Evolutionary conservation across 75 land plant species (phyloP).

Genomic region (Cryptomeria japonica): DNA sequence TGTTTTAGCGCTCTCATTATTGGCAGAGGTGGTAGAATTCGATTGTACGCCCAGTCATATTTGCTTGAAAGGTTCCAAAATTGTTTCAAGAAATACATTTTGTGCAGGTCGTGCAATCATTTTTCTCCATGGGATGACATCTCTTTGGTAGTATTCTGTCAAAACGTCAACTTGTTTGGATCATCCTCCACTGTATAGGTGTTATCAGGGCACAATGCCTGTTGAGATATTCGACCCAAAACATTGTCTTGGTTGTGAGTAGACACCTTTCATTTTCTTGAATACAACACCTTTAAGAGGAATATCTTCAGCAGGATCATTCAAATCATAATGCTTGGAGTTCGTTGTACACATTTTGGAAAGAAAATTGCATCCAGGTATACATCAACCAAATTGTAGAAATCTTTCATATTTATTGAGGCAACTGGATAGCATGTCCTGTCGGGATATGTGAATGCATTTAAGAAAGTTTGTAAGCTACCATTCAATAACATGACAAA

Average conservation of each 20-base stretch:
- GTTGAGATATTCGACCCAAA: constrained; percentile 78
- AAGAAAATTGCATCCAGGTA: constrained; percentile 97
- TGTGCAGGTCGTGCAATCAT: too few species aligned
- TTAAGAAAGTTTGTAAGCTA: constrained; percentile 90
- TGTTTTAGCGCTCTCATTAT: too few species aligned
- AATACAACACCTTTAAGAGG: constrained; percentile 97
- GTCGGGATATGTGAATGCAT: constrained; percentile 99
- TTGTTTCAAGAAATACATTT: too few species aligned
- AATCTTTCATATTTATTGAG: constrained; percentile 85
- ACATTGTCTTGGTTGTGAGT: constrained; percentile 97
- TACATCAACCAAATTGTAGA: constrained; percentile 98
- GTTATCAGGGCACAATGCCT: constrained; percentile 32
- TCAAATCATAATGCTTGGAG: constrained; percentile 91
- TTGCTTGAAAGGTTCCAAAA: too few species aligned
- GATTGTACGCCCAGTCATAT: too few species aligned
- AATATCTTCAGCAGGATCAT: constrained; percentile 88
- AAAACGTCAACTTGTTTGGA: too few species aligned
- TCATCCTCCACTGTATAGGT: too few species aligned
- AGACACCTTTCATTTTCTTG: constrained; percentile 99
- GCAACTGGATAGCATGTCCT: constrained; percentile 99
- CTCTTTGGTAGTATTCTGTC: too few species aligned
- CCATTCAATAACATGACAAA: constrained; percentile 96
- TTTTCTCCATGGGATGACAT: too few species aligned
- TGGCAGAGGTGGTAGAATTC: too few species aligned
- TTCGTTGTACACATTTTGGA: constrained; percentile 92